Evolutionary conservation across 192 early-diverging fungal genomes (phyloP).

Genomic region (Lobosporangium transversale): DNA sequence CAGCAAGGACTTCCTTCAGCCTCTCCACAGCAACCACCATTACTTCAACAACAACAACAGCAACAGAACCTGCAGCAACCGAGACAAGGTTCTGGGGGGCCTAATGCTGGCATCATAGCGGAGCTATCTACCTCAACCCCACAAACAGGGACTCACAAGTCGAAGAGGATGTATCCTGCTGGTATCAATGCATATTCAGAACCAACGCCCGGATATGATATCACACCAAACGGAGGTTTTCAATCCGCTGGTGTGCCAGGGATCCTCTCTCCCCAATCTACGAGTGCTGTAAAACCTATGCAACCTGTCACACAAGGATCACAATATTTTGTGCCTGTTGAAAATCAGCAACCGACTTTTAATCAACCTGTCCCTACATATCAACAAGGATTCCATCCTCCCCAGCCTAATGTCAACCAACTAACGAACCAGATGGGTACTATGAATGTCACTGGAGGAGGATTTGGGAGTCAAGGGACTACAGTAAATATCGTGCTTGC

Average conservation of each 20-base stretch:
- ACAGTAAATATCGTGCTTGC: background rate
- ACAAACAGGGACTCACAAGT: slow-evolving; percentile 39
- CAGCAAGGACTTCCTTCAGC: no score
- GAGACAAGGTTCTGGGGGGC: slow-evolving; percentile 20
- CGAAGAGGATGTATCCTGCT: slow-evolving; percentile 64
- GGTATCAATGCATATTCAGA: slow-evolving; percentile 59
- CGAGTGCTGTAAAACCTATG: background rate
- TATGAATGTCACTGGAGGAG: slow-evolving; percentile 30
- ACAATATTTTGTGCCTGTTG: slow-evolving; percentile 50
- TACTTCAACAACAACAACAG: slow-evolving; percentile 8
- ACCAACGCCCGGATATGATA: slow-evolving; percentile 22
- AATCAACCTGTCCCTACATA: slow-evolving; percentile 31
- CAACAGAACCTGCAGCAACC: slow-evolving; percentile 11
- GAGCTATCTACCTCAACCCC: slow-evolving; percentile 33
- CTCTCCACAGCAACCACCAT: slow-evolving; percentile 7
- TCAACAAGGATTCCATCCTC: slow-evolving; percentile 23
- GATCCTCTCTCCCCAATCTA: slow-evolving; percentile 9
- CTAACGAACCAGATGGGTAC: slow-evolving; percentile 23
- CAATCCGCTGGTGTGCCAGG: slow-evolving; percentile 33
- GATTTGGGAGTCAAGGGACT: slow-evolving; percentile 17
- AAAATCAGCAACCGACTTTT: slow-evolving; percentile 30
- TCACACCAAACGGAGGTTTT: slow-evolving; percentile 42
- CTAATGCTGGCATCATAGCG: slow-evolving; percentile 14
- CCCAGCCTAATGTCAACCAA: slow-evolving; percentile 24
- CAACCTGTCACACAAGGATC: slow-evolving; percentile 25